Evolutionary conservation across 306 rosid species (phyloP), one percentile per base, ranked within the genome.

Genomic region (Vigna trinervia): DNA sequence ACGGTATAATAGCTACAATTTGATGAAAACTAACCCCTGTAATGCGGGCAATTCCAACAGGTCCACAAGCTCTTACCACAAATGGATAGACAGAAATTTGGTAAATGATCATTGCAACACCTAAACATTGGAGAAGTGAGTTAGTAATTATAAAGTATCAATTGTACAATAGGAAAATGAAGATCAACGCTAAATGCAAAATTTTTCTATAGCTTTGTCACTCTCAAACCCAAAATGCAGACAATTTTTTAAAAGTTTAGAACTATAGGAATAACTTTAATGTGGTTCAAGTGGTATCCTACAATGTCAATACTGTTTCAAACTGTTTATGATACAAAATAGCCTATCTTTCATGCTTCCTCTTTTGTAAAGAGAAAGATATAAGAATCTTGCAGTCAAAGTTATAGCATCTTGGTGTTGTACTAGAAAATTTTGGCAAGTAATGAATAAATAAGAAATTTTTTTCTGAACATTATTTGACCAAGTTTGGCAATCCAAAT

Each of bases 91-190:
- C 2, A 47, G 67, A 39, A 36, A 86, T 56, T 80, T 93, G 98
- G 82, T 82, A 93, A 68, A 81, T 36, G 47, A 90, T 43, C 50
- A 93, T 84, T 56, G 88, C 75, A 74, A 88, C 17, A 82, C 98
- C 98, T 93, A 58, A 58, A 4, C 70, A 78, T 50, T 39, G 12
- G 45, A 79, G 47, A 58, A 52, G 54, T 68, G 58, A 79, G 69
- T 56, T 30, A 15, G 41, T 36, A 36, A 36, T 36, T 36, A 36
- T 36, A 6, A 36, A 36, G 8, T 36, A 36, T 36, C 41, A 36
- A 28, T 60, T 30, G 15, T 60, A 3, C 20, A 60, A 60, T 14
- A 66, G 60, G 47, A 17, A 36, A 30, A 22, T 2, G 58, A 15
- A 41, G 23, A 23, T 11, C 56, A 41, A 59, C 11, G 28, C 41